Conservation (phyloP, 352 stramenopile species). For the Globisporangium nodosum region DNA sequence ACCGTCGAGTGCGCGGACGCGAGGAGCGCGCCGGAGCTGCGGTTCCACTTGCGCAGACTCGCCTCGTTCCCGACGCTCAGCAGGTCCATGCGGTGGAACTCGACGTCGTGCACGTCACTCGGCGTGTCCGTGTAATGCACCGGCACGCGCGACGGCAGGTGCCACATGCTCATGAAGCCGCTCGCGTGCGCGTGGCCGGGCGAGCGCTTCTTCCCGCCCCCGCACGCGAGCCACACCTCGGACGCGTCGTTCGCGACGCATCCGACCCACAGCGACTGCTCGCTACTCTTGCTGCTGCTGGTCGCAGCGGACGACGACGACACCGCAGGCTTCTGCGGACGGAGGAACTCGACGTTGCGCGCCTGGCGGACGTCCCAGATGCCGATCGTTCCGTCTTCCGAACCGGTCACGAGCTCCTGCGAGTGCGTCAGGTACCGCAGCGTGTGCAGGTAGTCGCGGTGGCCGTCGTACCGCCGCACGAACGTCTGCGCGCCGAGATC, state of each 20-base stretch:
- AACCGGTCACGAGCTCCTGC: slow-evolving; percentile 64
- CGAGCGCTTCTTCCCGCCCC: slow-evolving; percentile 38
- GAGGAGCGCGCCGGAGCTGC: slow-evolving; percentile 52
- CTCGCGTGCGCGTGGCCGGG: slow-evolving; percentile 15
- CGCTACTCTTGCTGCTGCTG: slow-evolving; percentile 8
- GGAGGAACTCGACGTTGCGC: slow-evolving; percentile 47
- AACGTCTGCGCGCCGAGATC: slow-evolving; percentile 46
- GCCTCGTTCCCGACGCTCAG: slow-evolving; percentile 69
- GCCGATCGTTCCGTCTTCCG: slow-evolving; percentile 64
- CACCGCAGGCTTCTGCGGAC: slow-evolving; percentile 20
- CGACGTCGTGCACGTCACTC: slow-evolving; percentile 61
- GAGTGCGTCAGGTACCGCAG: slow-evolving; percentile 60
- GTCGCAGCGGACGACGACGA: too few species aligned
- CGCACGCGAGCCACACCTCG: slow-evolving; percentile 64
- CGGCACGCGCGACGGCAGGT: slow-evolving; percentile 64
- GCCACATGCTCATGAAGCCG: slow-evolving; percentile 73
- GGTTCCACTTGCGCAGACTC: slow-evolving; percentile 70
- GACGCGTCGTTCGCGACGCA: slow-evolving; percentile 59
- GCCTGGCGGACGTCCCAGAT: slow-evolving; percentile 65
- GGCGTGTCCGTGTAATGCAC: slow-evolving; percentile 57
- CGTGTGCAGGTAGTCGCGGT: slow-evolving; percentile 63
- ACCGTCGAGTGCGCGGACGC: slow-evolving; percentile 47
- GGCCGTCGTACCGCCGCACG: slow-evolving; percentile 45
- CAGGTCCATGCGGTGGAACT: slow-evolving; percentile 67
- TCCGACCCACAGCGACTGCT: slow-evolving; percentile 39